Evolutionary conservation across 345 rosid genomes (phyloP).

Genomic region (Pistacia atlantica): DNA sequence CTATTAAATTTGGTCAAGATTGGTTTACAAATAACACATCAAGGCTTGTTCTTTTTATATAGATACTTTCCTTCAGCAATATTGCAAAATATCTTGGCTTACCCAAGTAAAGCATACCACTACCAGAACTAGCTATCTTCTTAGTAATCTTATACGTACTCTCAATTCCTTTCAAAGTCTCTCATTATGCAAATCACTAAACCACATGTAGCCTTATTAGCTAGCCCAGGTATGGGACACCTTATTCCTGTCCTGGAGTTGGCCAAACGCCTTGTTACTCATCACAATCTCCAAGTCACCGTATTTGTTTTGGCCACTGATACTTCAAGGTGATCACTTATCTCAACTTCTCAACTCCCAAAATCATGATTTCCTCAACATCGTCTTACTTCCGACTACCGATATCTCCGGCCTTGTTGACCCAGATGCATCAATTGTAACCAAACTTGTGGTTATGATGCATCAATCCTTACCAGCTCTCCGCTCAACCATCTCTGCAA

Average conservation of each 20-base stretch:
- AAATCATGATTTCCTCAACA: constrained; percentile 14
- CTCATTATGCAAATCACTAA: constrained; percentile 18
- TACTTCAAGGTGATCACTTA: constrained; percentile 1
- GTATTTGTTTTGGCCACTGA: constrained; percentile 27
- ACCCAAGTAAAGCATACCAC: neutral
- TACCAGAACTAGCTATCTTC: neutral
- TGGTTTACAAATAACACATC: neutral
- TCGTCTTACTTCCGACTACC: constrained; percentile 27
- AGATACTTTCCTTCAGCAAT: too few species aligned
- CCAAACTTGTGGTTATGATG: constrained; percentile 16
- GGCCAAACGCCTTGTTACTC: constrained; percentile 31
- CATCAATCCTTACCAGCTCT: constrained; percentile 21
- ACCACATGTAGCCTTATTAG: constrained; percentile 36
- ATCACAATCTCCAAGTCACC: constrained; percentile 34
- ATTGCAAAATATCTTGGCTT: neutral
- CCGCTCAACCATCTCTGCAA: constrained; percentile 19
- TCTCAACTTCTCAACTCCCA: constrained; percentile 18
- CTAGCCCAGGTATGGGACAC: constrained; percentile 62
- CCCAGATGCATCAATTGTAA: neutral
- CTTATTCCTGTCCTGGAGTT: constrained; percentile 52
- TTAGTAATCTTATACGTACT: too few species aligned
- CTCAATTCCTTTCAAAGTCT: neutral
- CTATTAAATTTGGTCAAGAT: neutral
- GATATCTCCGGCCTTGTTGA: constrained; percentile 28
- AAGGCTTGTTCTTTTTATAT: too few species aligned